Base-by-base conservation (phyloP, 169 alveolate genomes). In the Plasmodium gaboni region DNA sequence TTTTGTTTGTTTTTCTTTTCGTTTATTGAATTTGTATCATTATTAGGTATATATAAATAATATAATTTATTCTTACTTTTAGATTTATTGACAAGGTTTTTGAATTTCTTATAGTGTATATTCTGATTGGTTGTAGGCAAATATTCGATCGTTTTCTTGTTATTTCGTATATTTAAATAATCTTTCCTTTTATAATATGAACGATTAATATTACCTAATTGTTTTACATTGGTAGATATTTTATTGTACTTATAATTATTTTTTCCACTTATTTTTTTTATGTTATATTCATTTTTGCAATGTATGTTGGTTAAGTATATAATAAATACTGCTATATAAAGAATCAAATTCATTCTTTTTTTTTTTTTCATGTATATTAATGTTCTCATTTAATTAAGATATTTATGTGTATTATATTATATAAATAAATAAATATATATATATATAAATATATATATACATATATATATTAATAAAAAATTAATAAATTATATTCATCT, bases 31-130 rank as follows among this genome's bases (percentile, higher is more conserved):
- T 61, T 60, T 64, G 50, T 42, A 65, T 50, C 32, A 60, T 76
- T 63, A 74, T 64, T 74, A 61, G n/a, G 61, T 78, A 78, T 78
- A 38, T 64, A 61, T 78, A 78, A 59, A 42, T 78, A 78, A 65
- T 67, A 76, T 32, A 67, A 51, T n/a, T 78, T 78, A 48, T 65
- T 78, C 67, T 68, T 65, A 50, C 64, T 78, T 59, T 74, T 74
- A n/a, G 46, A 38, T 53, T 74, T 74, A 8, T 78, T 32, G 59
- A 78, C 15, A 64, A 78, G 38, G 10, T 55, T 46, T 7, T 50
- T 63, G 50, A 78, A 50, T 78, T 78, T 78, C 53, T 48, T 65
- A 78, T 78, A 15, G 1, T 69, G 78, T 50, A 78, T 51, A 51
- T 78, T 67, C 46, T 26, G 64, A 28, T 69, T 78, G 46, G 28